Evolutionary conservation across 305 asterid species (phyloP), one percentile per base, ranked within the genome.

Genomic region (Fraxinus nigra): DNA sequence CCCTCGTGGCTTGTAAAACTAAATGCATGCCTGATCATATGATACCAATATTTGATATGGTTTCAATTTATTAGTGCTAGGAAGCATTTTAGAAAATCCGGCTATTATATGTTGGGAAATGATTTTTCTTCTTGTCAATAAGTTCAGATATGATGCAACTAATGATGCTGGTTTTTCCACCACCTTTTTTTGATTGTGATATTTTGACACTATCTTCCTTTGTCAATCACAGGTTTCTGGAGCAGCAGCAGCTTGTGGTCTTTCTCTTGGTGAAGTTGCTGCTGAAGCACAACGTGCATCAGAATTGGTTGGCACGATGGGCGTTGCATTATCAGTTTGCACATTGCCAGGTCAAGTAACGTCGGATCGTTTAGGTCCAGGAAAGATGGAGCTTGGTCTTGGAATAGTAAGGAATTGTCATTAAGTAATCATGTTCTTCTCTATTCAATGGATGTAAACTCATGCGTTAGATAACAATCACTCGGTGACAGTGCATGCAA

Each of bases 331-430:
- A 75, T 91, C 99, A 11, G 97, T 96, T 82, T 96, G 99, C 90
- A 92, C 99, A 59, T 84, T 94, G 87, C 99, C 99, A 0, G 99
- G 99, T 86, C 99, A 87, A 85, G 91, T 85, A 74, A 88, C 97
- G 6, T 82, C 98, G 78, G 98, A 96, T 81, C 98, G 98, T 85
- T 87, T 96, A 82, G 99, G 98, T 87, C 94, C 97, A 81, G 97
- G 98, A 35, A 96, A 93, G 86, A 94, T 96, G 95, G 99, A 94
- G 93, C 98, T 96, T 91, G 99, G 99, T 88, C 98, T 96, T 90
- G 99, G 99, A 91, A 92, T 96, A 70, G 99, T 96, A 88, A 93
- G 97, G 65, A 70, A 67, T 80, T 81, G 34, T 28, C 24, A 46
- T 83, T 28, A 38, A 46, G 77, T 73, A 18, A 75, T 78, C 20